Conservation (phyloP, 192 early-diverging fungal species). For the Coemansia sp. region DNA sequence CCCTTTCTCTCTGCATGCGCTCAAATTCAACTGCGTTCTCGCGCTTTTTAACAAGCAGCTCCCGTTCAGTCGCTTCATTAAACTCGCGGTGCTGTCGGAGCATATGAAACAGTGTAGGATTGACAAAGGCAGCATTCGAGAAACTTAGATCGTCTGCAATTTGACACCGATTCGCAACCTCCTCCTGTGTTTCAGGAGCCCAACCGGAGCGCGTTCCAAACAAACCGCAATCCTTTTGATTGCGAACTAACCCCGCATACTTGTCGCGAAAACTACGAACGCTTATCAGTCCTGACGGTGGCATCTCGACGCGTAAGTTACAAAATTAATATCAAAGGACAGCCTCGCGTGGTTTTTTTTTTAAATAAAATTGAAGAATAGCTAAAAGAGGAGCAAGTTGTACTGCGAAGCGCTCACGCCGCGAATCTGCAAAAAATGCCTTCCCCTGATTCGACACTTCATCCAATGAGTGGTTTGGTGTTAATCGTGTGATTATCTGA, state of each 20-base stretch:
- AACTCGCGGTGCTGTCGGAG: slow-evolving; percentile 56
- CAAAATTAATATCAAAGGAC: background rate
- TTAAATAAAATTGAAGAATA: background rate
- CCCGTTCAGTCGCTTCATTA: slow-evolving; percentile 55
- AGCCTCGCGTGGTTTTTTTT: background rate
- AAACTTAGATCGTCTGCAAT: slow-evolving; percentile 54
- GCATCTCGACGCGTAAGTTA: slow-evolving; percentile 17
- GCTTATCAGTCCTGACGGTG: slow-evolving; percentile 49
- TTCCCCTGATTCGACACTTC: no score
- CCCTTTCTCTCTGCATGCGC: slow-evolving; percentile 20
- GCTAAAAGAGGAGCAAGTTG: slow-evolving; percentile 2
- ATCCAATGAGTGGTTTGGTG: no score
- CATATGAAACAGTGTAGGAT: slow-evolving; percentile 56
- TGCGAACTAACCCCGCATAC: slow-evolving; percentile 39
- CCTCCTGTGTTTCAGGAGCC: slow-evolving; percentile 27
- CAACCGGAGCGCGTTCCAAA: slow-evolving; percentile 42
- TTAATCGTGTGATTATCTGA: no score
- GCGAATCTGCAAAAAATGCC: no score
- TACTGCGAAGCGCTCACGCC: no score
- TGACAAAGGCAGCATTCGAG: slow-evolving; percentile 54
- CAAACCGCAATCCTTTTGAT: slow-evolving; percentile 40
- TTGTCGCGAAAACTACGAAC: slow-evolving; percentile 55
- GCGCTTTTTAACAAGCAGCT: slow-evolving; percentile 46
- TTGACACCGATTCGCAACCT: slow-evolving; percentile 39
- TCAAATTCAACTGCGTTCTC: slow-evolving; percentile 37